A percentile compares a stretch with the other conserved stretches of the same genome.
phyloP scores from a whole-genome alignment of 352 stramenopile genomes.

The Globisporangium recalcitrans region DNA sequence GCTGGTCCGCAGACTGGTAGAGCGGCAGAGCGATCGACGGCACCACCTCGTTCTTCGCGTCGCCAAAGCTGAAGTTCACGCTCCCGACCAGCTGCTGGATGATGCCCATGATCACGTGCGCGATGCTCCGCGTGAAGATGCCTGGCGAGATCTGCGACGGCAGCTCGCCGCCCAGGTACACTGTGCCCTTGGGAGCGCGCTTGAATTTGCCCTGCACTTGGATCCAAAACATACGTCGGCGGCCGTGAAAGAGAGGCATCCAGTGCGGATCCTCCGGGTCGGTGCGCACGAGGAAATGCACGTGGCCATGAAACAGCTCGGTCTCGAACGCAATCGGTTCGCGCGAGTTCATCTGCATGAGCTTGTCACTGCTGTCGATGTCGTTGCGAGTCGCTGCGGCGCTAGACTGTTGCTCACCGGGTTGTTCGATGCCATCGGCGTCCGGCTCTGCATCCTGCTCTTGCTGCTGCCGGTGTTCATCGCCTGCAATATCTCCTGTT shows the following conservation, averaged over 20 bases:
- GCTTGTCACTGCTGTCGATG: background rate
- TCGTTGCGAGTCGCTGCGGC: background rate
- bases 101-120: conserved; percentile 71
- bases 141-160: conserved; percentile 53
- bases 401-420: background rate
- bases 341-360: conserved; percentile 55
- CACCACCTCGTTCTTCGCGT: conserved; percentile 27
- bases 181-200: conserved; percentile 33
- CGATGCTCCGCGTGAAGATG: conserved; percentile 74
- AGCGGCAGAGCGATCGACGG: conserved; percentile 71
- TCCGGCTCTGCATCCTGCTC: background rate
- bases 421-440: background rate
- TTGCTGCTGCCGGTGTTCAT: background rate
- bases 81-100: conserved; percentile 60
- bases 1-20: conserved; percentile 79
- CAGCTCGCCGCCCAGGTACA: conserved; percentile 76
- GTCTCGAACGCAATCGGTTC: conserved; percentile 79
- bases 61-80: conserved; percentile 73
- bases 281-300: conserved; percentile 81
- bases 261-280: conserved; percentile 47
- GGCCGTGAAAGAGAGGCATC: conserved; percentile 47
- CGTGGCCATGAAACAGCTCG: conserved; percentile 74
- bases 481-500: background rate
- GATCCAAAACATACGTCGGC: conserved; percentile 84
- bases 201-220: conserved; percentile 87